Base-by-base conservation (phyloP, 179 eudicot genomes). In the Silene noctiflora region DNA sequence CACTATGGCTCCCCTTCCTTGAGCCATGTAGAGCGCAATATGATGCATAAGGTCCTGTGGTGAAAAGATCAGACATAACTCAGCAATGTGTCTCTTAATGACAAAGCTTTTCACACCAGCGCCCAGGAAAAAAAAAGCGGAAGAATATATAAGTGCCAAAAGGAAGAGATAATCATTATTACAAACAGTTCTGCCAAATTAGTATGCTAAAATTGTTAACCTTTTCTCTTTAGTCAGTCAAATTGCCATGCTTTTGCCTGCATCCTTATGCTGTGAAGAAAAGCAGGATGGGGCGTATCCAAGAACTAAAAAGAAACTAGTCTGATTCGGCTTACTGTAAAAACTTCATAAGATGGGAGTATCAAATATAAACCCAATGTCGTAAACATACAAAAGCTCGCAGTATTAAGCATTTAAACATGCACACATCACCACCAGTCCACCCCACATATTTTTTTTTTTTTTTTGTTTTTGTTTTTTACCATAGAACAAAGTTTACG, bases 41-140 rank as follows among this genome's bases (percentile, higher is more conserved):
- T 94, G 98, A 78, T 92, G 97, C 96, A 91, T 94, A 74, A 94
- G 67, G 68, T 87, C 97, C 98, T 94, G 87, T 69, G 73, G 80
- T 53, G 67, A 42, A 48, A 77, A 24, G 27, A 76, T 55, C 46
- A 10, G 29, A 42, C 20, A 46, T 19, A 72, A 31, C 22, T 74
- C 35, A 75, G 63, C 2, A 56, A 29, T 0, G 14, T 64, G 25
- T 74, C 53, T 6, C 12, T 51, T 24, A 55, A 24, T 19, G 12
- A 51, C 16, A 13, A 56, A 67, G 53, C 24, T 67, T 67, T 69
- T 69, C 29, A 53, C 20, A 33, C 0, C 19, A 22, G 2, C 27
- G 2, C 56, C 65, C 53, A 53, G 0, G 8, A 39, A 27, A 51
- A 16, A 39, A 16, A 21, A 51, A 0, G 44, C 14, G 16, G 12